These are phyloP conservation scores for Chaetomiaceae sp. DNA, from an alignment of 2,329 filamentous ascomycete genomes.

Conservation along the genomic window DNA sequence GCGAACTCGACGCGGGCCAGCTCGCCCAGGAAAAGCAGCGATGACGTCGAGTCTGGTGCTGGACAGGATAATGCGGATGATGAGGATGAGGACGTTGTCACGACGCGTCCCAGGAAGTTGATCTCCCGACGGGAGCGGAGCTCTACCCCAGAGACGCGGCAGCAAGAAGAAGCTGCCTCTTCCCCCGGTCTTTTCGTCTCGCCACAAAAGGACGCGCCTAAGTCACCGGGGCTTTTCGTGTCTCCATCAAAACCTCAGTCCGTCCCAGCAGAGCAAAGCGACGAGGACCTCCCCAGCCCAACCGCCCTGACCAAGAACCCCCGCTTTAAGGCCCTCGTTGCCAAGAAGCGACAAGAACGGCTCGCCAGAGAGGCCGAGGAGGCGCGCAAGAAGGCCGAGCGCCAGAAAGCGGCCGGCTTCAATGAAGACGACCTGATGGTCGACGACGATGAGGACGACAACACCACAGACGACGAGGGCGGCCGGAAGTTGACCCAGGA, in stretches of 20 bases:
- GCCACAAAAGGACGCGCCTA: conserved; percentile 28
- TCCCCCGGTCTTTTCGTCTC: conserved; percentile 25
- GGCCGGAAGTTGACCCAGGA: conserved; percentile 65
- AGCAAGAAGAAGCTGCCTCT: conserved; percentile 22
- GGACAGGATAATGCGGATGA: conserved; percentile 31
- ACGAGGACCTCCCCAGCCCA: conserved; percentile 40
- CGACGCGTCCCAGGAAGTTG: conserved; percentile 39
- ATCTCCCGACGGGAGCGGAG: conserved; percentile 35
- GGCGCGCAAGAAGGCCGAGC: conserved; percentile 45
- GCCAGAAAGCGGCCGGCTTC: conserved; percentile 37
- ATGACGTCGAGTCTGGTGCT: background rate
- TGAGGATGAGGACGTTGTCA: conserved; percentile 40
- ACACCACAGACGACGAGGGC: conserved; percentile 57
- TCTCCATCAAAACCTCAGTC: conserved; percentile 29
- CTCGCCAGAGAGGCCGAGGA: conserved; percentile 64
- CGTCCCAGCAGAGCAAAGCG: conserved; percentile 29
- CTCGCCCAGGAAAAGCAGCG: background rate
- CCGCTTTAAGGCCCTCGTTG: conserved; percentile 67
- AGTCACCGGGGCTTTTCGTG: conserved; percentile 24
- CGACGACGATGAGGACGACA: conserved; percentile 44
- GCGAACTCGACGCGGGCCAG: conserved; percentile 11
- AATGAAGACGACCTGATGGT: conserved; percentile 36
- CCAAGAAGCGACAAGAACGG: conserved; percentile 68
- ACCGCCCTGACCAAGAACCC: conserved; percentile 43
- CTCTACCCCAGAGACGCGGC: conserved; percentile 30